Evolutionary conservation across 768 basidiomycete species (phyloP).

Genomic region (Kwoniella mangroviensis): DNA sequence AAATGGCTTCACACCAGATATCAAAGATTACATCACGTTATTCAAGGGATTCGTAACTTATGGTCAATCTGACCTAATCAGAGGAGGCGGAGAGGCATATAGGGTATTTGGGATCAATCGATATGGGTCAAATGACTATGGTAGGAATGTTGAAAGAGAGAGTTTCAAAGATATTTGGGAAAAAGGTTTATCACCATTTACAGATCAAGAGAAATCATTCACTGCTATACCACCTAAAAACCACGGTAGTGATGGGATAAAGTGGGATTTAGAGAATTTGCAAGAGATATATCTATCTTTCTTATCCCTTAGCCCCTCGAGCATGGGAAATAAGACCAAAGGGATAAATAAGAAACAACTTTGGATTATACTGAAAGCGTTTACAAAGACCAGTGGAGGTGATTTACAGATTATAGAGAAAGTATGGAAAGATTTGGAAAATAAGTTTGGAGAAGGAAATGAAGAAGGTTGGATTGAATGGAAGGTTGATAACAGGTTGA

Average conservation of each 20-base stretch:
- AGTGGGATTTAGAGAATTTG: slow-evolving; percentile 7
- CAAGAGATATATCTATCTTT: slow-evolving; percentile 14
- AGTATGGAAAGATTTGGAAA: slow-evolving; percentile 41
- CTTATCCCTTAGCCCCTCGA: background rate
- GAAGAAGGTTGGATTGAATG: slow-evolving; percentile 47
- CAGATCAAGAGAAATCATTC: background rate
- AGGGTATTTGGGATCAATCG: slow-evolving; percentile 12
- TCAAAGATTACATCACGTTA: slow-evolving; percentile 44
- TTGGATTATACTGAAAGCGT: slow-evolving; percentile 44
- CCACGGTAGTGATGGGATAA: background rate
- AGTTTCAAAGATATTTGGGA: slow-evolving; percentile 31
- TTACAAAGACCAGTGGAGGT: slow-evolving; percentile 37
- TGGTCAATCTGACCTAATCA: slow-evolving; percentile 22
- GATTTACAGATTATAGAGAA: slow-evolving; percentile 29
- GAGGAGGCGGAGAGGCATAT: slow-evolving; percentile 3
- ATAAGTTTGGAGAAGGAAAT: slow-evolving; percentile 49
- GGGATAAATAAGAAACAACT: slow-evolving; percentile 30
- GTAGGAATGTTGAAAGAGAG: background rate
- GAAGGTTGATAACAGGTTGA: slow-evolving; percentile 45
- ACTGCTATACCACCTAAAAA: background rate
- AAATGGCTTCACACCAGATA: slow-evolving; percentile 30
- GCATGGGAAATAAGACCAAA: background rate
- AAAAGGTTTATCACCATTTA: background rate
- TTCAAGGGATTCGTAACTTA: slow-evolving; percentile 52
- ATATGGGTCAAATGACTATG: background rate